Percentiles rank a stretch among this genome's conserved stretches.
phyloP scores from a whole-genome alignment of 1,284 basidiomycete genomes.

The Blastosporella zonata region DNA sequence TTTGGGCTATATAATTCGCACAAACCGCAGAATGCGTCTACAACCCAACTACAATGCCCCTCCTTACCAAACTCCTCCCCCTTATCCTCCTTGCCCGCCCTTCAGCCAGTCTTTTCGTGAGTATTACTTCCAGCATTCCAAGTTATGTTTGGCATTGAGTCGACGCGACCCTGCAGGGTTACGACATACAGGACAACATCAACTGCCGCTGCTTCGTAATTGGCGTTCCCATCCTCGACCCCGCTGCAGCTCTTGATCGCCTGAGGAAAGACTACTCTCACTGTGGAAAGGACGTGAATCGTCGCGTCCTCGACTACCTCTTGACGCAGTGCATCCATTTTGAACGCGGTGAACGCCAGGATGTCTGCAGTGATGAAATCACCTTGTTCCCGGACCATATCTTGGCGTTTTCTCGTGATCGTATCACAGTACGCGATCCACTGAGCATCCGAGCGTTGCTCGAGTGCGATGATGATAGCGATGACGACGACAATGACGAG shows the following conservation, averaged over 20 bases:
- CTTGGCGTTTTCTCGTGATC: constrained; percentile 12
- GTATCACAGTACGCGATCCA: constrained; percentile 6
- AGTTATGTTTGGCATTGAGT: neutral
- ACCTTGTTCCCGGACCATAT: constrained; percentile 15
- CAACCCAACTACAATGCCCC: constrained; percentile 2
- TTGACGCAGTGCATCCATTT: constrained; percentile 17
- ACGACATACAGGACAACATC: constrained; percentile 1
- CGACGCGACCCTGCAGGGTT: constrained; percentile 2
- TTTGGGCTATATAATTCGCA: constrained; percentile 9
- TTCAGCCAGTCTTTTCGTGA: constrained; percentile 7
- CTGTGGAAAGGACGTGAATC: constrained; percentile 15
- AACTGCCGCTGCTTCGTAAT: constrained; percentile 14
- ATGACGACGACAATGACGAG: neutral
- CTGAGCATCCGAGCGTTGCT: constrained; percentile 12
- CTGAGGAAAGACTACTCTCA: constrained; percentile 13
- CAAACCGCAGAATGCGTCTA: neutral
- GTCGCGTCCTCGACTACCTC: constrained; percentile 15
- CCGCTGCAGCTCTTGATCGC: constrained; percentile 9
- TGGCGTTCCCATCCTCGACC: constrained; percentile 13
- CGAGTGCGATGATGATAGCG: constrained; percentile 12
- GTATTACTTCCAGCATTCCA: neutral
- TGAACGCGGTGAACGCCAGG: constrained; percentile 5
- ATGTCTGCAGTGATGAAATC: constrained; percentile 12
- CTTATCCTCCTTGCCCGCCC: constrained; percentile 12
- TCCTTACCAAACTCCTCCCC: constrained; percentile 12